Base-by-base conservation (phyloP, 371 early-diverging fungal species). In the Syncephalis fuscata region DNA sequence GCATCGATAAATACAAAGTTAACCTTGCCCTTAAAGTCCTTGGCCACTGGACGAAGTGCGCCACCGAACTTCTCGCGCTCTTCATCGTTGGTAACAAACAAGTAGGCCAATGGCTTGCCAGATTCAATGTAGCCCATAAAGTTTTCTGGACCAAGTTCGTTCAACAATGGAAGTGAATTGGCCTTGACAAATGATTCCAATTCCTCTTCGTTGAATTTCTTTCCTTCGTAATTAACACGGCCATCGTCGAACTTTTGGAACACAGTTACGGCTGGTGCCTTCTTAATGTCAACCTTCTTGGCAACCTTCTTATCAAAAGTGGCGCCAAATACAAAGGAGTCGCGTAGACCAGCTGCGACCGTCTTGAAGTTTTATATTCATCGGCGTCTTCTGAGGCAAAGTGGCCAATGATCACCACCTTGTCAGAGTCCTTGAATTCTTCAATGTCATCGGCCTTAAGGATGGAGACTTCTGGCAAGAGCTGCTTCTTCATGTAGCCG, bases 191-290 rank as follows among this genome's bases (percentile, higher is more conserved):
- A 92, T 25, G 58, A 52, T 39, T 62, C 54, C 45, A 89, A 52
- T 8, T 48, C 61, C 19, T 77, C 77, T 5, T 60, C 67, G 23
- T 60, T 58, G 50, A 80, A 64, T 36, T 59, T 65, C 9, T 68
- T 85, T 16, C 61, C 61, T 54, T 68, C 74, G 3, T 73, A 66
- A 57, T 67, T 70, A 11, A 32, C 32, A 61, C 78, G 76, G 46
- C 81, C 80, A 48, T 89, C 88, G 57, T 94, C 96, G 53, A 91
- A 91, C 61, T 80, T 69, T 70, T 88, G 90, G 80, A 71, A 93
- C 44, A 93, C 59, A 21, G 82, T 79, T 24, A 95, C 51, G 32
- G 7, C 11, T 8, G 73, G 68, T 8, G 86, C 82, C 36, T 73
- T 59, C 36, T 56, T 51, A 42, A 73, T 58, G n/a, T 62, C 78